Evolutionary conservation across 2,329 filamentous ascomycete species (phyloP).

Genomic region (Elsinoe batatas): DNA sequence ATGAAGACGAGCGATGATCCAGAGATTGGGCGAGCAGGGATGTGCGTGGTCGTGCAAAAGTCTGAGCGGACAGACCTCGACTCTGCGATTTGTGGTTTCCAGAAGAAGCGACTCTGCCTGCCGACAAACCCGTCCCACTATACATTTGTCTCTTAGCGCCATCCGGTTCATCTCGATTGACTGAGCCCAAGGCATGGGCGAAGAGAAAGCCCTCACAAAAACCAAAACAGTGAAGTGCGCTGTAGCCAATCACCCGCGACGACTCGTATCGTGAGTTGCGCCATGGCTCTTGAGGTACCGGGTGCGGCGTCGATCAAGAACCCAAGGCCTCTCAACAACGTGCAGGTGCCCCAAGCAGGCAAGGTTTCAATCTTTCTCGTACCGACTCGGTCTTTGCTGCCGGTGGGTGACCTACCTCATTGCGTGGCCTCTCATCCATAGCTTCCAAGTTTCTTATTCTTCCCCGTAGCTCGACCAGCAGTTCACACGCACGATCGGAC

Average conservation of each 20-base stretch:
- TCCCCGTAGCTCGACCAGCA: not conserved
- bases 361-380: not conserved
- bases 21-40: not conserved
- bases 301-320: conserved; percentile 3
- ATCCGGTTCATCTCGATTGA: not conserved
- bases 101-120: not conserved
- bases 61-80: not conserved
- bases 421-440: not conserved
- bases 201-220: not conserved
- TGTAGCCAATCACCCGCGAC: not conserved
- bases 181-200: not conserved
- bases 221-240: not conserved
- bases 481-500: conserved; percentile 8
- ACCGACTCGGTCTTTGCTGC: not conserved
- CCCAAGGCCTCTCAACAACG: not conserved
- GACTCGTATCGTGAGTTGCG: conserved; percentile 6
- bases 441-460: not conserved
- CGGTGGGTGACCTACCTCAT: not conserved
- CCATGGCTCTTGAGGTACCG: conserved; percentile 1
- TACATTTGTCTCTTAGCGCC: not conserved
- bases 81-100: not conserved
- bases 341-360: too few relatives aligned
- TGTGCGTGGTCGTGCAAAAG: not conserved
- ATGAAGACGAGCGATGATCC: not conserved
- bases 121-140: not conserved